These are phyloP conservation scores for Elongisporangium prolatum DNA, from an alignment of 352 stramenopile genomes.

Conservation along the genomic window DNA sequence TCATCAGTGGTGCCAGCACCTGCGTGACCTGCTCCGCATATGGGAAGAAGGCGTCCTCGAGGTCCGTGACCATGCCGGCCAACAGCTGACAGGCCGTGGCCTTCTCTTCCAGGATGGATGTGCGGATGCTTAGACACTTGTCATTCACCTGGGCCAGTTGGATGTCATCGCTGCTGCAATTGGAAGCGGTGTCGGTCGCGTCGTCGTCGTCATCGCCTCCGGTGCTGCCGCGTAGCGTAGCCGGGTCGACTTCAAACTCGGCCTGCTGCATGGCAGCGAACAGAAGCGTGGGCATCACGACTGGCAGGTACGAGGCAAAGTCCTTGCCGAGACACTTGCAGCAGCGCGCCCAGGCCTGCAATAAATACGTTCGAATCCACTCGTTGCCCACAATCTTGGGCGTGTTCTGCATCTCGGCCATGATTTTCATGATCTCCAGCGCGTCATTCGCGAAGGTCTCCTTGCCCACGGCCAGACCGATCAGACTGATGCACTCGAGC, in stretches of 20 bases:
- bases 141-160: conserved; percentile 84
- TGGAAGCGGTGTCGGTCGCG: conserved; percentile 22
- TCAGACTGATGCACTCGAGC: conserved; percentile 80
- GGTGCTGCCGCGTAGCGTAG: conserved; percentile 21
- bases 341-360: conserved; percentile 76
- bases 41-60: conserved; percentile 84
- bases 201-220: conserved; percentile 51
- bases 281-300: conserved; percentile 81
- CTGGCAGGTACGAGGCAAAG: conserved; percentile 72
- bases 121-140: conserved; percentile 78
- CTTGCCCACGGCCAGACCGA: conserved; percentile 70
- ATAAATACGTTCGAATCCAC: conserved; percentile 76
- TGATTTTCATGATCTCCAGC: conserved; percentile 75
- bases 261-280: conserved; percentile 74
- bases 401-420: conserved; percentile 83
- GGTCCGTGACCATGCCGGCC: conserved; percentile 63
- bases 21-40: conserved; percentile 85
- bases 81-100: conserved; percentile 78
- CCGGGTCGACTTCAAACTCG: conserved; percentile 78
- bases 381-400: conserved; percentile 75
- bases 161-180: conserved; percentile 49
- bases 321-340: conserved; percentile 72
- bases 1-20: conserved; percentile 74
- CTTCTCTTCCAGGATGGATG: conserved; percentile 79
- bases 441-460: conserved; percentile 68